These are phyloP conservation scores for Lepiota venenata DNA, from an alignment of 768 basidiomycete species.

Conservation along the genomic window DNA sequence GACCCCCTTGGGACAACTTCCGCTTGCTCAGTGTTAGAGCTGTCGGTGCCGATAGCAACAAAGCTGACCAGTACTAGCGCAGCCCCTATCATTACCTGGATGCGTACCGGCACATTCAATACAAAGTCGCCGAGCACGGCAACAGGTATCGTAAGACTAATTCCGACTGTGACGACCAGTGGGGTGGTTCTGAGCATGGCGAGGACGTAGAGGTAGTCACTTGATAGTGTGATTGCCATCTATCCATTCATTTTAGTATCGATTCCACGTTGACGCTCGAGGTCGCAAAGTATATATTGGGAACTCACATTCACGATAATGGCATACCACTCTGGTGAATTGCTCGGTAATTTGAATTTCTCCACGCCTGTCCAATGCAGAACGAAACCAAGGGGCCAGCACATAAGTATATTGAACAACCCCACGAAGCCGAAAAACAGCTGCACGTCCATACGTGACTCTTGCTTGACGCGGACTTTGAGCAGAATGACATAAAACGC, in stretches of 20 bases:
- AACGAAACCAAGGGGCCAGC: conserved; percentile 75
- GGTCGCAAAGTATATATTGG: background rate
- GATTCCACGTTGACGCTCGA: background rate
- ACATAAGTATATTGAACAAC: conserved; percentile 71
- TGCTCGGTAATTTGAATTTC: conserved; percentile 66
- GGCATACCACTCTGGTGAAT: conserved; percentile 32
- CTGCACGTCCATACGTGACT: conserved; percentile 89
- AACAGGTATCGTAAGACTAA: conserved; percentile 91
- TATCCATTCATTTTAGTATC: conserved; percentile 23
- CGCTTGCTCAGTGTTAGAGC: conserved; percentile 16
- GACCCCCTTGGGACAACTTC: background rate
- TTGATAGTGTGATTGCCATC: conserved; percentile 82
- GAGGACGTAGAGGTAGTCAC: conserved; percentile 83
- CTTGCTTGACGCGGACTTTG: conserved; percentile 80
- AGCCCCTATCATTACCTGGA: conserved; percentile 71
- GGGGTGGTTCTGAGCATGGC: conserved; percentile 98
- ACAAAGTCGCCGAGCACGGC: conserved; percentile 77
- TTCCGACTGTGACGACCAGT: conserved; percentile 86
- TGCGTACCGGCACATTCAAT: conserved; percentile 36
- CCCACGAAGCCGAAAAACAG: conserved; percentile 95
- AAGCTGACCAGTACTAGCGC: conserved; percentile 75
- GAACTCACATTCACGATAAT: conserved; percentile 37
- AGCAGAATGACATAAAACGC: conserved; percentile 86
- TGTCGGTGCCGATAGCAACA: conserved; percentile 34
- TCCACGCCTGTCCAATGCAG: conserved; percentile 76